Base-by-base conservation (phyloP, 2,329 filamentous ascomycete genomes). In the Aspergillus thermomutatus region DNA sequence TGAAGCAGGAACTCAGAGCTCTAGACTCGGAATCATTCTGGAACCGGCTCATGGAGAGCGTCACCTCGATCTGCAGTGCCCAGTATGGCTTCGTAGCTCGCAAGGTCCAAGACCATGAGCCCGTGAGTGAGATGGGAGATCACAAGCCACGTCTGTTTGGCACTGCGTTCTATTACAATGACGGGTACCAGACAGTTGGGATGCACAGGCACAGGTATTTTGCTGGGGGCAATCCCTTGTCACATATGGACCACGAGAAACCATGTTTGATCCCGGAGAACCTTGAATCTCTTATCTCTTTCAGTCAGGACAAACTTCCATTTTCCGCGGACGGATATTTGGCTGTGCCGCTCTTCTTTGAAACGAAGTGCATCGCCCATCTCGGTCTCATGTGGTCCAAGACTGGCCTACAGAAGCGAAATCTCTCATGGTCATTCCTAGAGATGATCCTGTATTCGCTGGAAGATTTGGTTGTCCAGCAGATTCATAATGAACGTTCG, bases 381-480 rank as follows among this genome's bases (percentile, higher is more conserved):
- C 86, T 90, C 66, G 87, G 87, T n/a, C 77, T 87, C 68, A 86
- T 90, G 78, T 90, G 87, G 87, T 85, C 85, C 5, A 73, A 77
- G 46, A 80, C 87, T 58, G 86, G 85, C n/a, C 77, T 86, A 17
- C 73, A 76, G 17, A 78, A 79, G 49, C 79, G 82, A 49, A 76
- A 75, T 14, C 68, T 89, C 26, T 82, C 85, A 7, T 90, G 87
- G 87, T 80, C 80, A 1, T 88, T 84, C 68, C 77, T 87, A 25
- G 87, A 90, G 68, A 82, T 88, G 79, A 76, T 89, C 45, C 74
- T 89, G 63, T 87, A 89, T 69, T 82, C 86, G 1, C 72, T 90
- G 43, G 87, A 90, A 68, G 87, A 90, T 64, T 72, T 88, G 65
- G 83, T 90, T 40, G 71, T 83, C 26, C 78, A 83, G 43, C 80